Base-by-base conservation (phyloP, 2,329 filamentous ascomycete genomes). In the Basipetospora chlamydospora region DNA sequence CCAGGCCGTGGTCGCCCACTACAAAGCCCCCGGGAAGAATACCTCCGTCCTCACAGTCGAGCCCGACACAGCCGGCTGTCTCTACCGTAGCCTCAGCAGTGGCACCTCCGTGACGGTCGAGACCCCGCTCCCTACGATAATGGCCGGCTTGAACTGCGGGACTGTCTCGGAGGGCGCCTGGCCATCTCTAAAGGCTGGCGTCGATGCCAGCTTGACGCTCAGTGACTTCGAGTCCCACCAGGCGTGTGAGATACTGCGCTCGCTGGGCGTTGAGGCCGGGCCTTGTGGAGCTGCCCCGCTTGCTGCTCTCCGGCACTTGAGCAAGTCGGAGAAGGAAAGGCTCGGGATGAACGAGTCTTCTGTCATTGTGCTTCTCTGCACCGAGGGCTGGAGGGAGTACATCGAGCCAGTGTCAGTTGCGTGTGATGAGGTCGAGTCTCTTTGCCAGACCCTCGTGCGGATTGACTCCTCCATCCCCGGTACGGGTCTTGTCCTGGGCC, bases 101-200 rank as follows among this genome's bases (percentile, higher is more conserved):
- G 71, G 68, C 0, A 46, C 62, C 25, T 54, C 64, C 3, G 61
- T 59, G 0, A 52, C 66, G 0, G 62, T 80, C 1, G 40, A 51
- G 6, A 82, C 77, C 0, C 60, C 58, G 0, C 16, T 35, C 10
- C 56, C 68, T 3, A 84, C 77, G 0, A 82, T 82, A 45, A 85
- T 86, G 79, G 66, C 67, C 26, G 80, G 80, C 0, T 70, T 86
- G 59, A 74, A 81, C 44, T 86, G 80, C 42, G 79, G 78, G 0
- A 81, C 75, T 0, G 63, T 80, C 0, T 82, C 78, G 0, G 60
- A 60, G 0, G 72, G 67, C 1, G 75, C 79, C 0, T 87, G 78
- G 76, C 62, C 71, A 0, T 49, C 73, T 0, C 50, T 87, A 3
- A 53, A 59, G 6, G 49, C 58, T 0, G 69, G 74, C 1, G 63